These are phyloP conservation scores for Saccharomyces mikatae DNA, from an alignment of 805 yeast genomes.

Conservation along the genomic window DNA sequence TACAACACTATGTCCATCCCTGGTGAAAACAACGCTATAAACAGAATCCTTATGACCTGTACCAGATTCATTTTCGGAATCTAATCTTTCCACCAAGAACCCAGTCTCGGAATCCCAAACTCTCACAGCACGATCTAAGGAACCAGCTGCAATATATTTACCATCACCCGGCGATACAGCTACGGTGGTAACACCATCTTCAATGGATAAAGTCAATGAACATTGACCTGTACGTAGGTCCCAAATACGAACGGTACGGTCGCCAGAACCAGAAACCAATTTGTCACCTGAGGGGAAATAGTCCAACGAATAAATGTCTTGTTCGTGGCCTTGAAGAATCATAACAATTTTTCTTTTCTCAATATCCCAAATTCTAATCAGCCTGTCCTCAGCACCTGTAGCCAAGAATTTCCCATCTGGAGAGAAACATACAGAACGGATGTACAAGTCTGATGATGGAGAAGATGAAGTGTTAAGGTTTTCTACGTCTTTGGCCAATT, in stretches of 20 bases:
- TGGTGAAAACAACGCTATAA: slow-evolving; percentile 87
- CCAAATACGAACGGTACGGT: slow-evolving; percentile 94
- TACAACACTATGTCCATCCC: slow-evolving; percentile 84
- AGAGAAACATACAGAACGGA: slow-evolving; percentile 90
- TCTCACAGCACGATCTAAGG: slow-evolving; percentile 88
- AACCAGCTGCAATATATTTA: slow-evolving; percentile 88
- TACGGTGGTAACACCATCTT: slow-evolving; percentile 97
- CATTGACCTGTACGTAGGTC: slow-evolving; percentile 84
- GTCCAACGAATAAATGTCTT: slow-evolving; percentile 92
- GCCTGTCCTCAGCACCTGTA: slow-evolving; percentile 86
- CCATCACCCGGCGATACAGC: slow-evolving; percentile 91
- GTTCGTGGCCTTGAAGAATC: slow-evolving; percentile 89
- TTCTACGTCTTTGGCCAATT: background rate
- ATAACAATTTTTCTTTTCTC: slow-evolving; percentile 76
- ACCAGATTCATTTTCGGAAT: slow-evolving; percentile 77
- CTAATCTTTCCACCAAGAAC: slow-evolving; percentile 82
- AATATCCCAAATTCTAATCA: slow-evolving; percentile 94
- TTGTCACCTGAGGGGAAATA: slow-evolving; percentile 91
- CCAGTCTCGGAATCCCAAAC: slow-evolving; percentile 96
- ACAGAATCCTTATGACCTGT: slow-evolving; percentile 96
- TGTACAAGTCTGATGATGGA: slow-evolving; percentile 71
- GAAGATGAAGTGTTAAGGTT: slow-evolving; percentile 39
- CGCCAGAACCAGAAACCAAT: slow-evolving; percentile 93
- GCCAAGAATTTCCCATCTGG: slow-evolving; percentile 92
- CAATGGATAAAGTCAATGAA: slow-evolving; percentile 78